Conservation (phyloP, 805 yeast species). For the Wickerhamiella kurtzmanii region DNA sequence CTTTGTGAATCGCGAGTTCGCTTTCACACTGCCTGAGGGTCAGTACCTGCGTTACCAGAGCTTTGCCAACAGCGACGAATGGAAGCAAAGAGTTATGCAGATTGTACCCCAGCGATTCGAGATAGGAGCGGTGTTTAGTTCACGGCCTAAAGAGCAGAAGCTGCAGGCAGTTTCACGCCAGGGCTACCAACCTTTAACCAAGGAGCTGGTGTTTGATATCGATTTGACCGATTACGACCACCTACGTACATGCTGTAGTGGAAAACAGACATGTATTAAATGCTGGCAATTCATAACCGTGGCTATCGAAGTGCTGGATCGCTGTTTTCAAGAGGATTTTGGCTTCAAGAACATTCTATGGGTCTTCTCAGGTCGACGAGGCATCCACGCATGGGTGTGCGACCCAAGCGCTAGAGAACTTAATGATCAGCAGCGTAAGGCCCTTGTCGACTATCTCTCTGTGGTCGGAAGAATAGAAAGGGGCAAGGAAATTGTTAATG, state of each 20-base stretch:
- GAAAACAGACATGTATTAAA: constrained; percentile 68
- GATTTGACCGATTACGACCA: constrained; percentile 96
- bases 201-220: constrained; percentile 89
- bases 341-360: constrained; percentile 78
- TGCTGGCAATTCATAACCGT: constrained; percentile 90
- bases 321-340: constrained; percentile 69
- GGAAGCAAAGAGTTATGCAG: constrained; percentile 59
- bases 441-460: constrained; percentile 74
- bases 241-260: constrained; percentile 83
- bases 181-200: constrained; percentile 65
- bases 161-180: constrained; percentile 57
- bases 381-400: constrained; percentile 97
- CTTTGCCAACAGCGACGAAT: constrained; percentile 50
- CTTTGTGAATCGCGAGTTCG: constrained; percentile 83
- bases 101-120: constrained; percentile 85
- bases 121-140: constrained; percentile 81
- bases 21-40: constrained; percentile 76
- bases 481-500: constrained; percentile 33
- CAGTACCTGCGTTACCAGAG: constrained; percentile 86
- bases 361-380: constrained; percentile 98
- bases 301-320: constrained; percentile 63
- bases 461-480: constrained; percentile 41
- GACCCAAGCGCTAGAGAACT: constrained; percentile 66
- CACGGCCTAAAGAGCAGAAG: constrained; percentile 78
- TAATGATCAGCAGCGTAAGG: constrained; percentile 59